phyloP scores from a whole-genome alignment of 192 early-diverging fungal genomes.

The Coemansia sp. region DNA sequence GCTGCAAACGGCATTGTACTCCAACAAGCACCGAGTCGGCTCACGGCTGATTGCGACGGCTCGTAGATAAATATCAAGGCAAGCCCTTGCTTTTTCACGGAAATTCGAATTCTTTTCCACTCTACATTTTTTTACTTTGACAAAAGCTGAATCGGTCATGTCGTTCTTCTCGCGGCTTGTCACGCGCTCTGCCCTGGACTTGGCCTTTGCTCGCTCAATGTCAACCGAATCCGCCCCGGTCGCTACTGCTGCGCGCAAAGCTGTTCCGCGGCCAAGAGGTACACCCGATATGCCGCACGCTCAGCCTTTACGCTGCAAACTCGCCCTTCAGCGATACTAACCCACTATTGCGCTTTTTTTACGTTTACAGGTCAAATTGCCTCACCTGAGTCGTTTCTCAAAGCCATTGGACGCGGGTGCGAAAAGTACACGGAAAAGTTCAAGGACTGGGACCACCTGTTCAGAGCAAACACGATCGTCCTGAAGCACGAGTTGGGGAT shows the following conservation, averaged over 20 bases:
- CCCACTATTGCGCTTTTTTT: background rate
- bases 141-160: constrained; percentile 8
- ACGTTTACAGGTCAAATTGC: constrained; percentile 26
- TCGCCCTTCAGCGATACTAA: background rate
- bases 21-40: background rate
- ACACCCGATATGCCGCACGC: background rate
- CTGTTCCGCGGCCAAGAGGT: constrained; percentile 31
- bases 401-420: constrained; percentile 52
- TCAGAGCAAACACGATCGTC: constrained; percentile 45
- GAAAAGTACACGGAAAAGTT: constrained; percentile 53
- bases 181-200: background rate
- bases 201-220: constrained; percentile 15
- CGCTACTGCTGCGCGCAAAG: background rate
- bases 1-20: background rate
- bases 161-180: constrained; percentile 22
- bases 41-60: background rate
- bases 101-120: background rate
- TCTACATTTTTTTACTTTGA: background rate
- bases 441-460: constrained; percentile 61
- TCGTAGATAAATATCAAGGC: background rate
- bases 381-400: constrained; percentile 31
- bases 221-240: constrained; percentile 12
- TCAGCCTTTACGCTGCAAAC: background rate
- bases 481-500: constrained; percentile 63
- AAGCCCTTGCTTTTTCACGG: too few species aligned